A percentile compares a stretch with the other conserved stretches of the same genome.
Conservation (phyloP, 176 grass and related monocot genomes). For the Sorghum bicolor region DNA sequence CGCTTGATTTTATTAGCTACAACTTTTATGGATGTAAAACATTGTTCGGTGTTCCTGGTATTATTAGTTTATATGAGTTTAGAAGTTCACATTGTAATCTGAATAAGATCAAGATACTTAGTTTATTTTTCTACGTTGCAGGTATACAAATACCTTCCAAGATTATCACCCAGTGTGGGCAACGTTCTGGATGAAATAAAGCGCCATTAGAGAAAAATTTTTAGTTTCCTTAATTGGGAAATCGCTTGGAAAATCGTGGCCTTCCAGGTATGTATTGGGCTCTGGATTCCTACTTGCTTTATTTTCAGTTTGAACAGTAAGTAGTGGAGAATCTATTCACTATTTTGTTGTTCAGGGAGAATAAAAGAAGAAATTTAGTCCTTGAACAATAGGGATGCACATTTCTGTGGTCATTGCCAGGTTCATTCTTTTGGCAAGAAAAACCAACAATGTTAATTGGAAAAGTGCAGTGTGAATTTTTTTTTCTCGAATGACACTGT, state of each 20-base stretch:
- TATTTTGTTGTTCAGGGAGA: neutral
- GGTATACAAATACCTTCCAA: conserved; percentile 96
- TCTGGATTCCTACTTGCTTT: conserved; percentile 10
- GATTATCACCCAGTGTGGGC: conserved; percentile 78
- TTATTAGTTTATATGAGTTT: neutral
- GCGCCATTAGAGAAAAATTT: conserved; percentile 49
- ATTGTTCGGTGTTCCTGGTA: neutral
- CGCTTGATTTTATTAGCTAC: neutral
- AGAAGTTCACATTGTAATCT: neutral
- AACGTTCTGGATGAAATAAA: conserved; percentile 71
- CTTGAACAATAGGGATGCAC: neutral
- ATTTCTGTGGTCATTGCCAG: neutral
- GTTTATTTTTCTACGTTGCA: conserved; percentile 41
- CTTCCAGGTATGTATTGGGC: conserved; percentile 27
- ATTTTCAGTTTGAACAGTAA: neutral
- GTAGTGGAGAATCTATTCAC: neutral
- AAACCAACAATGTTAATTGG: neutral
- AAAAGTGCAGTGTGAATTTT: neutral
- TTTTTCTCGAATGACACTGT: neutral
- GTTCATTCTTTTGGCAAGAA: neutral
- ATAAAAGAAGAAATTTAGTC: neutral
- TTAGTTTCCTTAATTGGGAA: conserved; percentile 12
- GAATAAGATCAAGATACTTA: conserved; percentile 6
- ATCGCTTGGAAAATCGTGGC: conserved; percentile 5
- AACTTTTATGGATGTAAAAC: conserved; percentile 13